These are phyloP conservation scores for Mycena metata DNA, from an alignment of 768 basidiomycete genomes.

Conservation along the genomic window DNA sequence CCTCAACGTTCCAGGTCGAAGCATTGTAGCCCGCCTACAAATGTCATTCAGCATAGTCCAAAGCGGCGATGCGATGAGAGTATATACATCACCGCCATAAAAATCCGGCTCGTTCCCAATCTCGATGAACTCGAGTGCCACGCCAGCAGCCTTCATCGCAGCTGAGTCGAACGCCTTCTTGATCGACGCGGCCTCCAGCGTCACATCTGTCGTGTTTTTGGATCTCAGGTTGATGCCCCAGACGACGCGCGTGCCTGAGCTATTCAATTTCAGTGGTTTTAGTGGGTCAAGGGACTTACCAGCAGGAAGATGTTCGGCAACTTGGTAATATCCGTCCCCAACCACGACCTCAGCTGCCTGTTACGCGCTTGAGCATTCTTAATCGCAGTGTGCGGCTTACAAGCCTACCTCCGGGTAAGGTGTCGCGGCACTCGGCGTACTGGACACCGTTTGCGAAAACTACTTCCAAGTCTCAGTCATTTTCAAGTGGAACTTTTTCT, in stretches of 20 bases:
- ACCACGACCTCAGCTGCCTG: slow-evolving; percentile 58
- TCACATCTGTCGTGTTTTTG: slow-evolving; percentile 48
- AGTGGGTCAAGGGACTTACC: slow-evolving; percentile 36
- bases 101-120: slow-evolving; percentile 56
- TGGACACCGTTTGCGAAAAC: slow-evolving; percentile 55
- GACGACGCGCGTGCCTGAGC: slow-evolving; percentile 55
- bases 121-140: slow-evolving; percentile 54
- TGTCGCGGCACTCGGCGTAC: slow-evolving; percentile 47
- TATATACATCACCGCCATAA: slow-evolving; percentile 46
- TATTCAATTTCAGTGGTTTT: not conserved
- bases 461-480: slow-evolving; percentile 35
- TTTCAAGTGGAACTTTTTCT: too few relatives aligned
- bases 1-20: too few relatives aligned
- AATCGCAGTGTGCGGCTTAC: not conserved
- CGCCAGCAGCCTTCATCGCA: slow-evolving; percentile 44
- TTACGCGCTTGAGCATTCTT: not conserved
- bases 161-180: slow-evolving; percentile 50
- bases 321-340: slow-evolving; percentile 57
- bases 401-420: slow-evolving; percentile 57
- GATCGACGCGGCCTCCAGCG: slow-evolving; percentile 50
- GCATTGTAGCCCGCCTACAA: too few relatives aligned
- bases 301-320: slow-evolving; percentile 54
- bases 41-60: too few relatives aligned
- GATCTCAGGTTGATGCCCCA: slow-evolving; percentile 64
- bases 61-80: too few relatives aligned